Base-by-base conservation (phyloP, 2,329 filamentous ascomycete genomes). In the Phialophora tarda region DNA sequence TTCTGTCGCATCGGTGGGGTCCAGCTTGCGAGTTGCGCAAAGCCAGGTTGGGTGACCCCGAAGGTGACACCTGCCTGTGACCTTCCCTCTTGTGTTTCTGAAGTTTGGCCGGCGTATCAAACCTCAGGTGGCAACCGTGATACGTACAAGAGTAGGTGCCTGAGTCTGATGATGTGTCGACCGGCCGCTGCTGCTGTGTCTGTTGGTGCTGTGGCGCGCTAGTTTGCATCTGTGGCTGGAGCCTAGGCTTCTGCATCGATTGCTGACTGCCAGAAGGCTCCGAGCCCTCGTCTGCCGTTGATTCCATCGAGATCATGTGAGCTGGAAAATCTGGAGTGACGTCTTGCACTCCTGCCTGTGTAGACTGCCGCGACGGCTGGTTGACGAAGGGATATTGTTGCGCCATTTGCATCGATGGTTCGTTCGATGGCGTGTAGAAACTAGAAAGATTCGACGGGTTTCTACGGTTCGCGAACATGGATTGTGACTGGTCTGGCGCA, bases 81-180 rank as follows among this genome's bases (percentile, higher is more conserved):
- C 89, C 91, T 76, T 99, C 95, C 26, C 93, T 88, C 82, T 97
- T 97, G 82, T 99, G 95, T 80, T 95, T 95, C 77, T 98, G 93
- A 3, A 99, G 84, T 72, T 93, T 88, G 8, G 88, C 85, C 4
- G 93, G 92, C 1, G 92, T 92, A 72, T 96, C 92, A 75, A 99
- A 99, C 61, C 95, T 90, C 71, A 90, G 83, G 0, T 89, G 89
- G 76, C 95, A 98, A 11, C 93, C 92, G 74, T 96, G 93, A 74
- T 97, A 97, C 0, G 93, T 97, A 79, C 95, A 99, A 0, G 93
- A 96, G 80, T 97, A 99, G 0, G 93, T 97, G 12, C 94, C 94
- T 23, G 89, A 86, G 71, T 96, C 91, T 0, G 92, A 91, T 17
- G 83, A 82, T 1, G 89, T 88, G 48, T 88, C 84, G 1, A 81